phyloP scores from a whole-genome alignment of 805 yeast species.

The Candida odintsovae region DNA sequence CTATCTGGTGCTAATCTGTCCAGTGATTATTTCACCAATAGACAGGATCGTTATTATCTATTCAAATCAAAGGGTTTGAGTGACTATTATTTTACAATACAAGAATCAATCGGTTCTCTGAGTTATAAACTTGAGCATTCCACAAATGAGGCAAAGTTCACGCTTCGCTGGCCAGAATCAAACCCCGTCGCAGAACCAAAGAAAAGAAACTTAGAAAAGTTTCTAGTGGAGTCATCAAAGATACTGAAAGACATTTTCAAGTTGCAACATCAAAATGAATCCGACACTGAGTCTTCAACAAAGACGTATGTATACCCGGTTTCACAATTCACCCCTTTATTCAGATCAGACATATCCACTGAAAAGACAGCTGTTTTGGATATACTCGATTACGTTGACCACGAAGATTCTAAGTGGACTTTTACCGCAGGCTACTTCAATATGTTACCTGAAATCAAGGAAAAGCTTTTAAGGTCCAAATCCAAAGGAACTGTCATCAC shows the following conservation, averaged over 20 bases:
- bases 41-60: constrained; percentile 88
- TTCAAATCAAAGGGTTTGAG: constrained; percentile 55
- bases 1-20: constrained; percentile 91
- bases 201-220: constrained; percentile 42
- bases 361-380: constrained; percentile 70
- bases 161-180: constrained; percentile 66
- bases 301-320: constrained; percentile 81
- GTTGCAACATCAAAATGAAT: constrained; percentile 26
- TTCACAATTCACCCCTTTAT: constrained; percentile 83
- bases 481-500: constrained; percentile 73
- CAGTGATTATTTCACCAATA: constrained; percentile 84
- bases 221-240: constrained; percentile 49
- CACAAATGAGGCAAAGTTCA: constrained; percentile 41
- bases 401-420: constrained; percentile 61
- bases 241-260: constrained; percentile 55
- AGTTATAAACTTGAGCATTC: constrained; percentile 60
- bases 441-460: constrained; percentile 69
- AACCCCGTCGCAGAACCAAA: constrained; percentile 68
- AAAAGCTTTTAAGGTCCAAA: constrained; percentile 47
- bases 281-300: constrained; percentile 7
- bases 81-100: constrained; percentile 71
- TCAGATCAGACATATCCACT: constrained; percentile 65
- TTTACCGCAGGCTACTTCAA: constrained; percentile 97
- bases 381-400: constrained; percentile 50
- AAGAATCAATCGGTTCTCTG: constrained; percentile 56